These are phyloP conservation scores for Leonotis leonurus DNA, from an alignment of 257 asterid species.

Conservation along the genomic window DNA sequence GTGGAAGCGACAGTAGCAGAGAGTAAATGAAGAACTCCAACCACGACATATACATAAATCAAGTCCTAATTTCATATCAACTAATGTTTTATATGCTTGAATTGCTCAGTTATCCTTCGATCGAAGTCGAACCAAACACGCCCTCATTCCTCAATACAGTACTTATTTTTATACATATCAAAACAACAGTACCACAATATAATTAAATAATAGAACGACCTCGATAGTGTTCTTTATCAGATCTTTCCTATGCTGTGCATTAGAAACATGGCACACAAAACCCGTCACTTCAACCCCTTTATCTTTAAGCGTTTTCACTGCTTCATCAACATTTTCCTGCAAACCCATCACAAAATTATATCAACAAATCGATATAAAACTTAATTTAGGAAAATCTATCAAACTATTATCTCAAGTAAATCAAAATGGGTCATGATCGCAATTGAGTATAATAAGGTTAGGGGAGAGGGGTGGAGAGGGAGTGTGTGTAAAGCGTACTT, in stretches of 20 bases:
- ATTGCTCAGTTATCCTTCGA: neutral
- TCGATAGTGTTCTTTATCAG: conserved; percentile 57
- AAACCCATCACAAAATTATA: neutral
- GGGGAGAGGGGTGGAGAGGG: conserved; percentile 41
- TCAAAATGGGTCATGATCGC: neutral
- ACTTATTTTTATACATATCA: neutral
- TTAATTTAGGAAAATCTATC: neutral
- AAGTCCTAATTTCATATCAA: neutral
- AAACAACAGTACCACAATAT: neutral
- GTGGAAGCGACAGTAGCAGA: neutral
- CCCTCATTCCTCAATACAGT: neutral
- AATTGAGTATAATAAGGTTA: conserved; percentile 23
- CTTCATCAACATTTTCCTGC: conserved; percentile 86
- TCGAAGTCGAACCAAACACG: neutral
- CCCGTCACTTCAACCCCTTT: conserved; percentile 65
- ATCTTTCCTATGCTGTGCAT: conserved; percentile 70
- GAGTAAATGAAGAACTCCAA: neutral
- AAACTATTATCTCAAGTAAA: neutral
- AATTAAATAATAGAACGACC: conserved; percentile 29
- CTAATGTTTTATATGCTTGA: neutral
- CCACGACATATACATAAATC: neutral
- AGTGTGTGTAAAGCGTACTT: conserved; percentile 23
- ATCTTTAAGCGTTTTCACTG: conserved; percentile 53
- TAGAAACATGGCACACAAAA: conserved; percentile 77
- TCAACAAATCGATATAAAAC: neutral